Conservation (phyloP, 1,284 basidiomycete species). For the Boletus semigastroideus region DNA sequence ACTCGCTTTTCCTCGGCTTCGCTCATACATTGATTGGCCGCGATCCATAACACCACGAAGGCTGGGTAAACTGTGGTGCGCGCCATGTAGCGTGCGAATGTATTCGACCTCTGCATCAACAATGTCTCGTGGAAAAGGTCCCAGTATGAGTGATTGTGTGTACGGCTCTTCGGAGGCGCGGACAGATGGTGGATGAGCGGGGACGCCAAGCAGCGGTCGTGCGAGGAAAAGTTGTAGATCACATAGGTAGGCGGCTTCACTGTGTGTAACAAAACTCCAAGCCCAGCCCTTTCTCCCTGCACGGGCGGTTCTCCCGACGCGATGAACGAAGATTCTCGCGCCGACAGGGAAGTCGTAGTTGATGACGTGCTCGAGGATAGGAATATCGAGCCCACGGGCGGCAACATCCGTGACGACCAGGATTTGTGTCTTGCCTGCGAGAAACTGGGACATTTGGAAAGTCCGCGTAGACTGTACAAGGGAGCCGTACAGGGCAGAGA, state of each 20-base stretch:
- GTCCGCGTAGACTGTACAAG: conserved; percentile 92
- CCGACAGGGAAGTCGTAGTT: conserved; percentile 98
- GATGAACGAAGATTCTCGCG: conserved; percentile 92
- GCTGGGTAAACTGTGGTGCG: conserved; percentile 67
- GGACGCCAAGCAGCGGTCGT: conserved; percentile 65
- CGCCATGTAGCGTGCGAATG: conserved; percentile 65
- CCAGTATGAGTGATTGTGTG: conserved; percentile 73
- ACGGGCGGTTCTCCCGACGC: conserved; percentile 95
- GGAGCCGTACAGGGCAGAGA: conserved; percentile 97
- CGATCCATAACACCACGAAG: conserved; percentile 86
- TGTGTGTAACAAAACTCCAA: conserved; percentile 87
- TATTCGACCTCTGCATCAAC: conserved; percentile 88
- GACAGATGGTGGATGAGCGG: conserved; percentile 25
- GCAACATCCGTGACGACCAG: conserved; percentile 98
- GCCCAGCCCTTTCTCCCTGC: conserved; percentile 95
- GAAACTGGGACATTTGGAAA: conserved; percentile 91
- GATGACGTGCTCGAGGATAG: conserved; percentile 91
- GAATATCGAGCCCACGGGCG: conserved; percentile 95
- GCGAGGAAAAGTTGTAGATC: conserved; percentile 96
- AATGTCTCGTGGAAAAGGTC: conserved; percentile 78
- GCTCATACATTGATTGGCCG: conserved; percentile 93
- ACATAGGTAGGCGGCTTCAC: conserved; percentile 87
- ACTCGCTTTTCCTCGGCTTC: conserved; percentile 89
- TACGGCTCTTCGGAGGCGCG: conserved; percentile 57
- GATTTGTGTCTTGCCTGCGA: conserved; percentile 78